Evolutionary conservation across 441 rosid genomes (phyloP).

Genomic region (Gossypium gossypioides): DNA sequence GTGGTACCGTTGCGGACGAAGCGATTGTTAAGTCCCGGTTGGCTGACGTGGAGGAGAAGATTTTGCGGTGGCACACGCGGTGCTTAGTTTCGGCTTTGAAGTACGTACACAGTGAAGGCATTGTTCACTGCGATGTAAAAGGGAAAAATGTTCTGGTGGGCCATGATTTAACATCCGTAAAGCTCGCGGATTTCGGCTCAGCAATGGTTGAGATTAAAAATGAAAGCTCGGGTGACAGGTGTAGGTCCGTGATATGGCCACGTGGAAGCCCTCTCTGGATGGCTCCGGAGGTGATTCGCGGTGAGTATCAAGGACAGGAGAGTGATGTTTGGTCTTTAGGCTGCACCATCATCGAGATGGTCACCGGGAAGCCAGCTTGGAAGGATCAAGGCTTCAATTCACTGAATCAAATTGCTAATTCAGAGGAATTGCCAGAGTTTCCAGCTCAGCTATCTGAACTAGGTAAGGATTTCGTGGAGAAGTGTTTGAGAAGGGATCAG

Average conservation of each 20-base stretch:
- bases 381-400: conserved; percentile 39
- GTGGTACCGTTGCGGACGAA: conserved; percentile 41
- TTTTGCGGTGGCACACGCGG: conserved; percentile 33
- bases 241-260: conserved; percentile 17
- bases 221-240: background rate
- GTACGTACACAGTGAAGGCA: conserved; percentile 42
- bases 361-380: conserved; percentile 64
- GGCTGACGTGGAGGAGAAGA: conserved; percentile 31
- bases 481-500: conserved; percentile 45
- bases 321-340: conserved; percentile 82
- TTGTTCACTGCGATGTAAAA: conserved; percentile 69
- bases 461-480: conserved; percentile 50
- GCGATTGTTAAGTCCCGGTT: conserved; percentile 1
- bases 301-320: conserved; percentile 60
- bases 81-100: conserved; percentile 49
- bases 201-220: conserved; percentile 18
- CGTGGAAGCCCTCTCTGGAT: conserved; percentile 85
- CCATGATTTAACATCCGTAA: conserved; percentile 21
- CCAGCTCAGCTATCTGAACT: conserved; percentile 36
- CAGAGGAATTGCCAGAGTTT: conserved; percentile 33
- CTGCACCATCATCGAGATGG: conserved; percentile 63
- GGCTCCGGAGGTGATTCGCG: conserved; percentile 76
- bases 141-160: conserved; percentile 47
- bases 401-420: conserved; percentile 44
- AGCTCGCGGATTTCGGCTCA: conserved; percentile 73